Conservation (phyloP, 768 basidiomycete genomes). For the Suillus fuscotomentosus region DNA sequence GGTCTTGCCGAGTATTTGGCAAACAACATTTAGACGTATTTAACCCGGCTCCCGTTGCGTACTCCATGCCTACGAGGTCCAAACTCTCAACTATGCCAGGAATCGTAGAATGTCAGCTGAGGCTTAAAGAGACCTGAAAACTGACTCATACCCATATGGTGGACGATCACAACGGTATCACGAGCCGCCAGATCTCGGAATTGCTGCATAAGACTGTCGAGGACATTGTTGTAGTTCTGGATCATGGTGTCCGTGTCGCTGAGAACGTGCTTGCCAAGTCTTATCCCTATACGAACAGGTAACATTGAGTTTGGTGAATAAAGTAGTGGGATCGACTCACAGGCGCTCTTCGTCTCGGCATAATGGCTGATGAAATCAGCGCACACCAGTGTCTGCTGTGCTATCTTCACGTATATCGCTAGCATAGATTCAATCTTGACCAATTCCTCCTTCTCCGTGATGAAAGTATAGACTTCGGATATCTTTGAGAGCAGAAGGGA, state of each 20-base stretch:
- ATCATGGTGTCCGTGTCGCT: background rate
- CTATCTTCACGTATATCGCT: background rate
- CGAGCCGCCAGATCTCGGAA: background rate
- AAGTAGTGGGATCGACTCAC: constrained; percentile 9
- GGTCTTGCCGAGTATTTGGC: constrained; percentile 9
- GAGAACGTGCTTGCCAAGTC: background rate
- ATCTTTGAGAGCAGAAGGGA: background rate
- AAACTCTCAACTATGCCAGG: background rate
- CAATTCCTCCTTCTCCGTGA: background rate
- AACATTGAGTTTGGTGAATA: background rate
- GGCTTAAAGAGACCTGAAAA: background rate
- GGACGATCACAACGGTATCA: background rate
- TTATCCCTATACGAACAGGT: background rate
- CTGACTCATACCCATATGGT: background rate
- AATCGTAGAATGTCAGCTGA: background rate
- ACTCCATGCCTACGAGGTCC: background rate
- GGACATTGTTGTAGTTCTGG: background rate
- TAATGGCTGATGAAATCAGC: constrained; percentile 27
- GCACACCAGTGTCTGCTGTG: constrained; percentile 22
- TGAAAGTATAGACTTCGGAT: background rate
- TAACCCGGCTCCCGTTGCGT: background rate
- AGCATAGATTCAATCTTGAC: background rate
- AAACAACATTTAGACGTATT: constrained; percentile 10
- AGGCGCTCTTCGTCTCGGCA: constrained; percentile 20
- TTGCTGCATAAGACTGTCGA: background rate